Base-by-base conservation (phyloP, 352 stramenopile genomes). In the Chrysophaeum taylorii region DNA sequence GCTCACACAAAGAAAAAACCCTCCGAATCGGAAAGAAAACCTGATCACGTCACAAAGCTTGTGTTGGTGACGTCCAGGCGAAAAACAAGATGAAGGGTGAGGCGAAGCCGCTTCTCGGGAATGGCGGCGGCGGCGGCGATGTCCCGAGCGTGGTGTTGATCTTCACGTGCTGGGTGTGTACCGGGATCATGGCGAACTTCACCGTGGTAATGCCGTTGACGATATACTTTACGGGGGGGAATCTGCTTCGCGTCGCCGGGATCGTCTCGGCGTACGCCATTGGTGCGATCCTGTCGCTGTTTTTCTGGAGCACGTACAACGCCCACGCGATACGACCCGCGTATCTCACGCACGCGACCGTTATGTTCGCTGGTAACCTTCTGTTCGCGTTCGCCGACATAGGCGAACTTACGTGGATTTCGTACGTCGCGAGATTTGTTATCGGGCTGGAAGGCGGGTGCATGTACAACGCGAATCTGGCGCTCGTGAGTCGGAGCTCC, bases 101-200 rank as follows among this genome's bases (percentile, higher is more conserved):
- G n/a, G n/a, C n/a, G n/a, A n/a, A n/a, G n/a, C n/a, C n/a, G n/a
- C n/a, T n/a, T n/a, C n/a, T n/a, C n/a, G n/a, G n/a, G n/a, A n/a
- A n/a, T n/a, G n/a, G n/a, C n/a, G n/a, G n/a, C 39, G 12, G 21
- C 39, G 39, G 21, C 21, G 39, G 39, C 39, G 39, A 45, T 12
- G 39, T 45, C 12, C 39, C 39, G 39, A 12, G 35, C 25, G 15
- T 62, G 4, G n/a, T n/a, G n/a, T n/a, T n/a, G n/a, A 2, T 35
- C 25, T 38, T 62, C 25, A 62, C 50, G 50, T 33, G 15, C 27
- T 9, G 35, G 27, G 50, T 62, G 25, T 35, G 23, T 31, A 37
- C 50, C 25, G 14, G 15, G n/a, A 21, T 62, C 25, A 62, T 62
- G 50, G 50, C 50, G n/a, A 62, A 62, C 50, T 62, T 62, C 27